Evolutionary conservation across 2,329 filamentous ascomycete genomes (phyloP).

Genomic region (Alternaria sp.): DNA sequence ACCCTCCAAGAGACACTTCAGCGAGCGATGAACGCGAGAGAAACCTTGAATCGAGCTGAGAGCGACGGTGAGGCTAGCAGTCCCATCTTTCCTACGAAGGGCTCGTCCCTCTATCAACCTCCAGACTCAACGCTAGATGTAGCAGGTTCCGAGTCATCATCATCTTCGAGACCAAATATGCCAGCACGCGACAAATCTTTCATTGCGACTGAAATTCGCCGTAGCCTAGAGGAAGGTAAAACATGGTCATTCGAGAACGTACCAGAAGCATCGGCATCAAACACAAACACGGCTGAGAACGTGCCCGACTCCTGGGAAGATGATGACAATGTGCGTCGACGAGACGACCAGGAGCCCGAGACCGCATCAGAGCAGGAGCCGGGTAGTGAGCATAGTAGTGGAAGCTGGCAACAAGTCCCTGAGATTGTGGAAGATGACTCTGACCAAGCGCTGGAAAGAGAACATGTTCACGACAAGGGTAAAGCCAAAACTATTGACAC

Average conservation of each 20-base stretch:
- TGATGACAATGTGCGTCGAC: slow-evolving; percentile 21
- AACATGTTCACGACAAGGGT: slow-evolving; percentile 34
- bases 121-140: slow-evolving; percentile 6
- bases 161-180: slow-evolving; percentile 54
- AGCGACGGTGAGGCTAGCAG: slow-evolving; percentile 12
- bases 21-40: slow-evolving; percentile 12
- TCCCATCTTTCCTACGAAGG: slow-evolving; percentile 18
- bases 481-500: slow-evolving; percentile 35
- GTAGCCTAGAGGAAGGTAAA: slow-evolving; percentile 56
- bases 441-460: slow-evolving; percentile 40
- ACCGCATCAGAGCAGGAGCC: slow-evolving; percentile 38
- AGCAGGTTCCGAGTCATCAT: slow-evolving; percentile 18
- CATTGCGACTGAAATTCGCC: slow-evolving; percentile 58
- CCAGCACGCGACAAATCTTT: slow-evolving; percentile 57
- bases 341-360: slow-evolving; percentile 11
- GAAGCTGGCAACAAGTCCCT: slow-evolving; percentile 53
- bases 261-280: slow-evolving; percentile 19
- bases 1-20: slow-evolving; percentile 17
- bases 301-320: slow-evolving; percentile 42
- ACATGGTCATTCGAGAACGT: slow-evolving; percentile 45
- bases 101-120: slow-evolving; percentile 24
- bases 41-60: slow-evolving; percentile 13
- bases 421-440: slow-evolving; percentile 39
- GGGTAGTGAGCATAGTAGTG: slow-evolving; percentile 49
- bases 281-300: slow-evolving; percentile 3